Percentiles rank a stretch among this genome's conserved stretches.
Evolutionary conservation across 2,329 filamentous ascomycete species (phyloP).

Genomic region (Thelonectria olida): DNA sequence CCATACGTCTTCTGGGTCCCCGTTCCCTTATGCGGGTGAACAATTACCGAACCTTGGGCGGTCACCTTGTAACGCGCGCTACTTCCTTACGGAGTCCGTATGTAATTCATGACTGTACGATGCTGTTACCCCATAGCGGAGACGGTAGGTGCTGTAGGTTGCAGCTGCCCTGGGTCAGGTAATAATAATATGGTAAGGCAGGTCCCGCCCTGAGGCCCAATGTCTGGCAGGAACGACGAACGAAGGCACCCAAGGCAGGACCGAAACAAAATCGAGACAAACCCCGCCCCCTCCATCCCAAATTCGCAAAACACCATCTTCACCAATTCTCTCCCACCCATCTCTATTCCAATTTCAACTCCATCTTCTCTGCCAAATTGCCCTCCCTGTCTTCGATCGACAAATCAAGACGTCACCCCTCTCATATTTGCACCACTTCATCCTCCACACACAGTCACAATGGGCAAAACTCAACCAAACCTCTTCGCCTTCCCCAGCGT

Average conservation of each 20-base stretch:
- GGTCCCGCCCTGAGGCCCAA: constrained; percentile 1
- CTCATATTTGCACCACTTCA: neutral
- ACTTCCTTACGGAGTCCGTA: neutral
- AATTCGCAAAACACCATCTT: neutral
- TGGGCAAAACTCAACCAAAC: constrained; percentile 68
- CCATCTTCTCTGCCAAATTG: neutral
- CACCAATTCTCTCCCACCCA: neutral
- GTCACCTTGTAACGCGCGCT: constrained; percentile 5
- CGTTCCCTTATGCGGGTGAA: constrained; percentile 5
- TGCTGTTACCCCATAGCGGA: neutral
- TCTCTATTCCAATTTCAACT: neutral
- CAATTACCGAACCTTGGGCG: constrained; percentile 11
- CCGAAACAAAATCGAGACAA: constrained; percentile 16
- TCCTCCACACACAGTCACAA: constrained; percentile 39
- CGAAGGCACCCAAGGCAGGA: neutral
- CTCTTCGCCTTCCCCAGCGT: constrained; percentile 83
- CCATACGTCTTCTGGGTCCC: neutral
- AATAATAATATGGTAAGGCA: neutral
- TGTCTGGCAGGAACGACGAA: neutral
- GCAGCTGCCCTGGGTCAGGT: neutral
- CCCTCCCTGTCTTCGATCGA: neutral
- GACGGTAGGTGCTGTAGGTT: neutral
- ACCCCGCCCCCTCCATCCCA: constrained; percentile 21
- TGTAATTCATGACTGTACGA: neutral
- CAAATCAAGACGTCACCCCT: constrained; percentile 1